Evolutionary conservation across 1,139 yeast species (phyloP), one percentile per base, ranked within the genome.

Genomic region (Yamadazyma dushanensis): DNA sequence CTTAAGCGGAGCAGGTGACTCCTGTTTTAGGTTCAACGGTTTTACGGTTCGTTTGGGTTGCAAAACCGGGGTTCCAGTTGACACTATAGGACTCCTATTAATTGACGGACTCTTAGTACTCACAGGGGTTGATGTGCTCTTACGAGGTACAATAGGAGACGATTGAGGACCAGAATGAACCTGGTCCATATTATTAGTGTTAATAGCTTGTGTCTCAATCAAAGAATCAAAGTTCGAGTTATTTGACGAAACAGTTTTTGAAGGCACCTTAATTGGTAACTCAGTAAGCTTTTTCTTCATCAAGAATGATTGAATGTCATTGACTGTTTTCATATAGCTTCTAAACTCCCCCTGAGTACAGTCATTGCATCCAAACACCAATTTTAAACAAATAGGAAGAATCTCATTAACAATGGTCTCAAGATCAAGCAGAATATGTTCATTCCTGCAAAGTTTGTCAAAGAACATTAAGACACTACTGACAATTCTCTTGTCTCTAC

Each of bases 401-500:
- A 70, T 56, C 1, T 56, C 54, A 10, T 66, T 73, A n/a, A 69
- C 65, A 17, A 59, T 41, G 1, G 59, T 45, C 20, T 69, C 74
- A 26, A 66, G 41, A 14, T 66, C 72, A 23, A 70, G 50, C 14
- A 53, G 51, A 8, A 70, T 54, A 41, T 67, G 70, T 5, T 56
- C 65, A 47, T 66, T 64, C n/a, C 49, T 50, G 15, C 69, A 60
- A 13, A 78, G 53, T 15, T 66, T 60, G 17, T 61, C 61, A 51
- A 80, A 83, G 14, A 85, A 76, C 4, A 57, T 57, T 34, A 84
- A 58, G 2, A 83, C 72, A 18, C 75, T 70, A 47, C 68, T 59
- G 26, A 86, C 74, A 20, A 87, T 80, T 39, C 81, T 67, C 23
- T 85, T 74, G 47, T 87, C 94, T 41, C 94, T 70, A 17, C 94